Evolutionary conservation across 202 grass and related monocot genomes (phyloP).

Genomic region (Alloteropsis angusta): DNA sequence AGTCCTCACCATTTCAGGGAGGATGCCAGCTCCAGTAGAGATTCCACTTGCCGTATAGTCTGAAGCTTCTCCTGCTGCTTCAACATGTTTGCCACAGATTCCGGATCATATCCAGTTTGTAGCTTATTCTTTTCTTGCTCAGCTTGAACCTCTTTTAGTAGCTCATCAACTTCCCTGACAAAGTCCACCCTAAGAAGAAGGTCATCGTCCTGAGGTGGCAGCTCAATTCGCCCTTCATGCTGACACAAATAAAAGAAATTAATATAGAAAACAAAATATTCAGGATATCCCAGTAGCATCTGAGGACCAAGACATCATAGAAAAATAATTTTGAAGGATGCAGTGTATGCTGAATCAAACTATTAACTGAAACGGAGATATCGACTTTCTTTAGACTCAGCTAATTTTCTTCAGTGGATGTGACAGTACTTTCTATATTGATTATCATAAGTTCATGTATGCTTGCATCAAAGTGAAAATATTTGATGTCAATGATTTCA

Average conservation of each 20-base stretch:
- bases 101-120: slow-evolving; percentile 56
- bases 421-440: not conserved
- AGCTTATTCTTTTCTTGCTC: slow-evolving; percentile 42
- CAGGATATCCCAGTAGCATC: not conserved
- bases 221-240: slow-evolving; percentile 46
- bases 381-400: not conserved
- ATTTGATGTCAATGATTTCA: not conserved
- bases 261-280: not conserved
- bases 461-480: not conserved
- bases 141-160: slow-evolving; percentile 64
- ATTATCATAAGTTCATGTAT: slow-evolving; percentile 4
- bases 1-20: slow-evolving; percentile 58
- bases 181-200: slow-evolving; percentile 75
- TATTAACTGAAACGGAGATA: not conserved
- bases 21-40: slow-evolving; percentile 54
- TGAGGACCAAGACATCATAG: slow-evolving; percentile 3
- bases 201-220: slow-evolving; percentile 59
- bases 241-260: slow-evolving; percentile 19
- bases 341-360: not conserved
- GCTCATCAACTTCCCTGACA: slow-evolving; percentile 54
- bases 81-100: slow-evolving; percentile 57
- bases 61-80: slow-evolving; percentile 73
- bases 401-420: not conserved
- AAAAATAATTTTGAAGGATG: not conserved
- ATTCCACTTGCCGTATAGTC: slow-evolving; percentile 57